phyloP scores from a whole-genome alignment of 2,329 filamentous ascomycete genomes.

The Xylaria multiplex region DNA sequence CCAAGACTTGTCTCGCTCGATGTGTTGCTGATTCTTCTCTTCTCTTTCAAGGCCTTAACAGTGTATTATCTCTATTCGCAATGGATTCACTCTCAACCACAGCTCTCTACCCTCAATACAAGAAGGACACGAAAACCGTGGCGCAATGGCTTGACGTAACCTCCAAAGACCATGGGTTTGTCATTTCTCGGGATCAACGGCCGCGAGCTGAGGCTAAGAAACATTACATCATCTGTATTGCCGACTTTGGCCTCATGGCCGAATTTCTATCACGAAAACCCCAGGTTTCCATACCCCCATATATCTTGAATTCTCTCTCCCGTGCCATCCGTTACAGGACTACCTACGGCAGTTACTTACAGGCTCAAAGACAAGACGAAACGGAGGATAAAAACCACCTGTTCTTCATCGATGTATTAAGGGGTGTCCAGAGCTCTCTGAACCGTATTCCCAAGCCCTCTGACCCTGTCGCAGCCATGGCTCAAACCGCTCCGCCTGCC shows the following conservation, averaged over 20 bases:
- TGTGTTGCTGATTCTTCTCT: not conserved
- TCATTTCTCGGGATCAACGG: not conserved
- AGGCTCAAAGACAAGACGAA: not conserved
- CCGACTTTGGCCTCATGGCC: slow-evolving; percentile 20
- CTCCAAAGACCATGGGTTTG: slow-evolving; percentile 16
- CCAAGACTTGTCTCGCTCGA: too few species aligned
- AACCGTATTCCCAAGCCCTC: not conserved
- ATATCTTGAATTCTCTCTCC: slow-evolving; percentile 2
- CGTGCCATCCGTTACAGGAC: slow-evolving; percentile 18
- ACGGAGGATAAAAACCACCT: slow-evolving; percentile 9
- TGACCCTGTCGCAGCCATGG: too few species aligned
- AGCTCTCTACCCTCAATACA: slow-evolving; percentile 16
- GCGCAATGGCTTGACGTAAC: slow-evolving; percentile 23
- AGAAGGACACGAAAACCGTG: slow-evolving; percentile 14
- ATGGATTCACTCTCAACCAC: not conserved
- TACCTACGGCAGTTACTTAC: slow-evolving; percentile 19
- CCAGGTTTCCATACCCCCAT: slow-evolving; percentile 3
- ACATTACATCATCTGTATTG: not conserved
- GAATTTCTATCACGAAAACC: slow-evolving; percentile 13
- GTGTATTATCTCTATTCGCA: not conserved
- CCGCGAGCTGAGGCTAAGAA: not conserved
- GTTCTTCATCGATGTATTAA: slow-evolving; percentile 21
- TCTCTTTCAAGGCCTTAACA: not conserved
- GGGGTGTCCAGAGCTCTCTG: not conserved
- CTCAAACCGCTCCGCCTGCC: not conserved